Conservation (phyloP, 768 basidiomycete genomes). For the Phaeotremella fagi region DNA sequence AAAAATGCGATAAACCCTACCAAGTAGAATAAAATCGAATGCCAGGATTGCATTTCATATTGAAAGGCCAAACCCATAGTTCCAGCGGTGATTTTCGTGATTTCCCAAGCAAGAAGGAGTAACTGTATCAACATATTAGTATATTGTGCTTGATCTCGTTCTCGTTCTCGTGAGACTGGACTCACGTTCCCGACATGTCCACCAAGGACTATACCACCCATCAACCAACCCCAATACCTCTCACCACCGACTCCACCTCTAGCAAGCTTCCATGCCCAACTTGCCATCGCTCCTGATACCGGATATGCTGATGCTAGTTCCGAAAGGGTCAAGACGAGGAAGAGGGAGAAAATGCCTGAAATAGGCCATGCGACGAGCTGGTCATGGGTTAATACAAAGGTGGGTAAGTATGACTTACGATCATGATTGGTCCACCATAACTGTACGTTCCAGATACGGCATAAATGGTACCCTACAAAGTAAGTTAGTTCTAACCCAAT, state of each 20-base stretch:
- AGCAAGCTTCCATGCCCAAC: constrained; percentile 46
- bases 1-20: constrained; percentile 14
- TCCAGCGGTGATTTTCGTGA: constrained; percentile 34
- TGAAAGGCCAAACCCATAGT: constrained; percentile 35
- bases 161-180: background rate
- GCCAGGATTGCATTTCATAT: constrained; percentile 36
- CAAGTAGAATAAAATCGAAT: constrained; percentile 37
- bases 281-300: constrained; percentile 46
- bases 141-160: background rate
- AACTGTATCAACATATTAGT: constrained; percentile 22
- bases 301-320: constrained; percentile 47
- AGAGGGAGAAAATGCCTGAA: constrained; percentile 28
- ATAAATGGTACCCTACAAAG: constrained; percentile 38
- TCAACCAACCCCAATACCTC: constrained; percentile 44
- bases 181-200: constrained; percentile 40
- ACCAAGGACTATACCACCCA: constrained; percentile 36
- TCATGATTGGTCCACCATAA: constrained; percentile 46
- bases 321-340: constrained; percentile 38
- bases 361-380: constrained; percentile 46
- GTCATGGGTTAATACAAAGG: constrained; percentile 1
- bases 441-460: constrained; percentile 42
- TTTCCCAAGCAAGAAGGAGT: constrained; percentile 40
- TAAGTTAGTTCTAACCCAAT: background rate
- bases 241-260: constrained; percentile 43
- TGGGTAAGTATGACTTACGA: constrained; percentile 22